A percentile compares a stretch with the other conserved stretches of the same genome.
Conservation (phyloP, 2,329 filamentous ascomycete genomes). For the Fusarium falciforme region DNA sequence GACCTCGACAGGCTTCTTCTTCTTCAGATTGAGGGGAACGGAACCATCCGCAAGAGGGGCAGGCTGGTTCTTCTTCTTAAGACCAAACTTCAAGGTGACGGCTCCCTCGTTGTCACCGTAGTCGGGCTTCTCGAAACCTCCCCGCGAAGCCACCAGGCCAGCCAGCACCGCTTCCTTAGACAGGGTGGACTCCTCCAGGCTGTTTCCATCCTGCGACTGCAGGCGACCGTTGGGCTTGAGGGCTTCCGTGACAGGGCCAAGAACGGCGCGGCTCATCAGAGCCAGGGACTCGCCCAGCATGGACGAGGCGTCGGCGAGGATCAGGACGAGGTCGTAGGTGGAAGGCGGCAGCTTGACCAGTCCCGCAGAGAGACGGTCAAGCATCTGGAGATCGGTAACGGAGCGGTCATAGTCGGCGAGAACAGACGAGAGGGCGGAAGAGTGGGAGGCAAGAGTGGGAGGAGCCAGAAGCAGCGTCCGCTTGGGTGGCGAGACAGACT, state of each 20-base stretch:
- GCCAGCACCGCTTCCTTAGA: constrained; percentile 83
- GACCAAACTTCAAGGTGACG: constrained; percentile 59
- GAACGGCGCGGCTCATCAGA: constrained; percentile 75
- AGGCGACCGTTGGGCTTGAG: constrained; percentile 77
- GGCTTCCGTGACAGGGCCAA: constrained; percentile 75
- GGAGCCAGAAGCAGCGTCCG: constrained; percentile 89
- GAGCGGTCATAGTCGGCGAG: constrained; percentile 79
- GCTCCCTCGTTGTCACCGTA: constrained; percentile 68
- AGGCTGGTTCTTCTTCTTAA: constrained; percentile 51
- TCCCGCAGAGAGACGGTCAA: constrained; percentile 88
- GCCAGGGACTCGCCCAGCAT: constrained; percentile 72
- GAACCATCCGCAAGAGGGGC: constrained; percentile 35
- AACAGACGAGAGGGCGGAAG: constrained; percentile 78
- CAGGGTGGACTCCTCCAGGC: constrained; percentile 54
- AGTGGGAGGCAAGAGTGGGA: constrained; percentile 88
- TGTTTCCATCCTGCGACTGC: constrained; percentile 76
- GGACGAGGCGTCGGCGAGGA: constrained; percentile 83
- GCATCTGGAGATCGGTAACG: constrained; percentile 93
- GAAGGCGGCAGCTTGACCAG: constrained; percentile 79
- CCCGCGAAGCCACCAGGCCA: constrained; percentile 73
- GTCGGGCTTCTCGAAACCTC: constrained; percentile 80
- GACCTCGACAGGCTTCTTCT: constrained; percentile 50
- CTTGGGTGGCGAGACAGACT: constrained; percentile 44
- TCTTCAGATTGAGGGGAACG: constrained; percentile 56
- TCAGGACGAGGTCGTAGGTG: constrained; percentile 86